A percentile compares a stretch with the other conserved stretches of the same genome.
Conservation (phyloP, 140 eudicot genomes). For the Artemisia princeps region DNA sequence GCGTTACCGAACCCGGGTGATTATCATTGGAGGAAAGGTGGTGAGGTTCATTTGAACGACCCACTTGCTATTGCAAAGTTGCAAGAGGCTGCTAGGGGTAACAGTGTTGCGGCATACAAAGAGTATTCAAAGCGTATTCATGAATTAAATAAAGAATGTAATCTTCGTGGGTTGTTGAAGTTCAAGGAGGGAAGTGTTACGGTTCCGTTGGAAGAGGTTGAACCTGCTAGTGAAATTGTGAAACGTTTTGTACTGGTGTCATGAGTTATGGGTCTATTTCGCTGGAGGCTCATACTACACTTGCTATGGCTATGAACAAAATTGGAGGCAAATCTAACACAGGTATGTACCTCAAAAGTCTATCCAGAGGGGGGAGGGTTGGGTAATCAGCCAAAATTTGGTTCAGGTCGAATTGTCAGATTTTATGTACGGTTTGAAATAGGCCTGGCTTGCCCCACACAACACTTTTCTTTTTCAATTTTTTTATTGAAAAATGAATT, state of each 20-base stretch:
- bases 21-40: constrained; percentile 96
- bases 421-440: too few relatives aligned
- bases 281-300: constrained; percentile 86
- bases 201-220: constrained; percentile 88
- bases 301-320: constrained; percentile 94
- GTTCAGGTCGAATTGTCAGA: background rate
- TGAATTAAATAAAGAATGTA: constrained; percentile 69
- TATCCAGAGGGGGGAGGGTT: background rate
- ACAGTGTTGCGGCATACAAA: constrained; percentile 89
- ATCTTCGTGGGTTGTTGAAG: constrained; percentile 82
- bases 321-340: constrained; percentile 97
- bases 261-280: constrained; percentile 99
- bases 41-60: constrained; percentile 85
- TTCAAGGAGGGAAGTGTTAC: constrained; percentile 57
- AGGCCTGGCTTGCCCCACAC: too few relatives aligned
- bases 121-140: constrained; percentile 89
- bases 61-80: constrained; percentile 90
- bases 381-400: background rate
- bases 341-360: constrained; percentile 38
- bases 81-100: constrained; percentile 88
- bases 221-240: constrained; percentile 95
- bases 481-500: too few relatives aligned
- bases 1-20: constrained; percentile 94
- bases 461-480: too few relatives aligned
- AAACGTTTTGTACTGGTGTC: constrained; percentile 93